Percentiles rank a stretch among this genome's conserved stretches.
Evolutionary conservation across 148 eudicot species (phyloP).

Genomic region (Fagopyrum tataricum): DNA sequence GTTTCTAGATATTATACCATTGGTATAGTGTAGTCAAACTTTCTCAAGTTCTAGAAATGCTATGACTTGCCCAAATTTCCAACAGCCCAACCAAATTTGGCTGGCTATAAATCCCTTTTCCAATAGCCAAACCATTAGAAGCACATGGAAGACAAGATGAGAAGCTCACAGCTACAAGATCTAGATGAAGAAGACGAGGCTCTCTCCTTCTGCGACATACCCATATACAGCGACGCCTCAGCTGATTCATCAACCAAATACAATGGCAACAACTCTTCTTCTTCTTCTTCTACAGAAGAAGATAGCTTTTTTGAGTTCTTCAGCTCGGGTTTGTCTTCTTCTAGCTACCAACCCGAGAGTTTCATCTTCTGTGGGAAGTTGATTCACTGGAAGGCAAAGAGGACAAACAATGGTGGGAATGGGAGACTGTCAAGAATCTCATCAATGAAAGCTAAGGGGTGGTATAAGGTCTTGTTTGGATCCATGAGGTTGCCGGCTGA

Average conservation of each 20-base stretch:
- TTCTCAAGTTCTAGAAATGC: background rate
- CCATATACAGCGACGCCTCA: conserved; percentile 4
- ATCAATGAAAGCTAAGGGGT: background rate
- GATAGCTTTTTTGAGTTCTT: conserved; percentile 4
- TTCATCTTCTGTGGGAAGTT: conserved; percentile 8
- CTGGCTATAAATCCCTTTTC: background rate
- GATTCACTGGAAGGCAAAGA: too few relatives aligned
- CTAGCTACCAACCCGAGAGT: background rate
- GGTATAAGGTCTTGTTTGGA: conserved; percentile 11
- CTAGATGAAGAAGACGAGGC: conserved; percentile 4
- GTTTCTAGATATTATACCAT: background rate
- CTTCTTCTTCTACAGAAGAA: background rate
- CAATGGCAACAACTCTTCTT: background rate
- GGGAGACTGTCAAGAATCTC: background rate
- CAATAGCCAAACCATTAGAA: background rate
- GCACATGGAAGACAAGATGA: background rate
- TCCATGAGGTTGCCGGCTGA: background rate
- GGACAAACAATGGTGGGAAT: too few relatives aligned
- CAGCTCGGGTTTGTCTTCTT: background rate
- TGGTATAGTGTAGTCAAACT: background rate
- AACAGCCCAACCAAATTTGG: background rate
- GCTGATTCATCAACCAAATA: background rate
- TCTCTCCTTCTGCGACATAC: conserved; percentile 11
- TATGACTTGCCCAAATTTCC: background rate
- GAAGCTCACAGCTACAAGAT: background rate